Conservation (phyloP, 2,329 filamentous ascomycete genomes). For the Canariomyces notabilis region DNA sequence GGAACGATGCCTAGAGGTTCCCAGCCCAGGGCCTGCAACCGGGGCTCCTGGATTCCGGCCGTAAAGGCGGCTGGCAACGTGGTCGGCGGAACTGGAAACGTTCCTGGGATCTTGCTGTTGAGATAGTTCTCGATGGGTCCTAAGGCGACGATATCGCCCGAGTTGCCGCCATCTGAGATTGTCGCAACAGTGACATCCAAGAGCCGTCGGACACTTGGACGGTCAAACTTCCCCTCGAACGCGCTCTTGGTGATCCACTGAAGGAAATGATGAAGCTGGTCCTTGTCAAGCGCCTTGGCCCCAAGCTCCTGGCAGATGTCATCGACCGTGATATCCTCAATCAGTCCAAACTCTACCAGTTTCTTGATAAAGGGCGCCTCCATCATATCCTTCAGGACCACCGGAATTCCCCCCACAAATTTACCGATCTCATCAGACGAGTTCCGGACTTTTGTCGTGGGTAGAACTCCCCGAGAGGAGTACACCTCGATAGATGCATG, state of each 20-base stretch:
- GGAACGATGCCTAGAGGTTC: constrained; percentile 74
- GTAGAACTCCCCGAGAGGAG: constrained; percentile 79
- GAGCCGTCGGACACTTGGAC: constrained; percentile 59
- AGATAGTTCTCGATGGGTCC: constrained; percentile 71
- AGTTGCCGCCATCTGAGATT: constrained; percentile 51
- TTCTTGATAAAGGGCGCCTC: constrained; percentile 72
- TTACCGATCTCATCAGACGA: constrained; percentile 58
- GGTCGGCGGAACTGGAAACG: constrained; percentile 71
- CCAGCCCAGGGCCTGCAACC: constrained; percentile 82
- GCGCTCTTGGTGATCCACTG: constrained; percentile 76
- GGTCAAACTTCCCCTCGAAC: constrained; percentile 66
- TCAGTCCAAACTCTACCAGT: constrained; percentile 75
- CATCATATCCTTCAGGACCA: constrained; percentile 72
- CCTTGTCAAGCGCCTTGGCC: constrained; percentile 70
- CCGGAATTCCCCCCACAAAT: constrained; percentile 85
- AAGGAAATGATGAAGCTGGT: constrained; percentile 77
- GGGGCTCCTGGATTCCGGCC: constrained; percentile 56
- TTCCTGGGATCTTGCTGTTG: constrained; percentile 71
- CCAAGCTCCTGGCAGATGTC: constrained; percentile 84
- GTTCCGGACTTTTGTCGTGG: constrained; percentile 77
- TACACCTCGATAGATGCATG: constrained; percentile 80
- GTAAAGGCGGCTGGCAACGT: constrained; percentile 86
- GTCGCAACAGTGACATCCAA: constrained; percentile 77
- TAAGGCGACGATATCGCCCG: constrained; percentile 70
- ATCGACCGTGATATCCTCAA: constrained; percentile 80